Evolutionary conservation across 371 early-diverging fungal genomes (phyloP).

Genomic region (Lichtheimia ornata): DNA sequence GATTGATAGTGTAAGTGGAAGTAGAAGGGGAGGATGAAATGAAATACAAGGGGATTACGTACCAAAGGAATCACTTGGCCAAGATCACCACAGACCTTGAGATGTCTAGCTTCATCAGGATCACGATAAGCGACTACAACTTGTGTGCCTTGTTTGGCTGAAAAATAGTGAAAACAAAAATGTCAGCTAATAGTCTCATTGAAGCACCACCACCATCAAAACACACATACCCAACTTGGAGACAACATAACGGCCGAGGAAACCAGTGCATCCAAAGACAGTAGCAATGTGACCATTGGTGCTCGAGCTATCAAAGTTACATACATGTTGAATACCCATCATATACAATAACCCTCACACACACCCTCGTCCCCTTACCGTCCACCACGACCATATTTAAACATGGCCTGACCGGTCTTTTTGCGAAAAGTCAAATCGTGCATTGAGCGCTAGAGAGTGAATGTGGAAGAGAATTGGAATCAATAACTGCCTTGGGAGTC

Average conservation of each 20-base stretch:
- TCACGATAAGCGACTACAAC: conserved; percentile 94
- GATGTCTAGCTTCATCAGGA: conserved; percentile 81
- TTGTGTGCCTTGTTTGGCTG: conserved; percentile 77
- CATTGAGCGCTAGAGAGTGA: conserved; percentile 53
- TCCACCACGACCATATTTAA: conserved; percentile 70
- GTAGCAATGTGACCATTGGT: conserved; percentile 89
- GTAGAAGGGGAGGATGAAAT: too few relatives aligned
- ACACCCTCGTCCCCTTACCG: conserved; percentile 48
- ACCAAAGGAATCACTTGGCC: conserved; percentile 91
- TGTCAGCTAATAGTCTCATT: not conserved
- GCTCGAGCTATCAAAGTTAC: conserved; percentile 43
- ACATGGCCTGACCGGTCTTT: conserved; percentile 69
- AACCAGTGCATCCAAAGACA: conserved; percentile 96
- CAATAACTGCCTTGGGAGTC: too few relatives aligned
- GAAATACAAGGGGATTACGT: conserved; percentile 1
- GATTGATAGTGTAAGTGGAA: too few relatives aligned
- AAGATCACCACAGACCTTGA: conserved; percentile 92
- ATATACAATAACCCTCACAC: not conserved
- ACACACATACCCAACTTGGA: conserved; percentile 75
- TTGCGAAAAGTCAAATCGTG: conserved; percentile 70
- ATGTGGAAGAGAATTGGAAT: too few relatives aligned
- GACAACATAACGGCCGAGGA: conserved; percentile 93
- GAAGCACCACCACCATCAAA: not conserved
- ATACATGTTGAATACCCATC: not conserved
- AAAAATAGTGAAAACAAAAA: not conserved